phyloP scores from a whole-genome alignment of 2,329 filamentous ascomycete species.

The Cercospora brassicicola region DNA sequence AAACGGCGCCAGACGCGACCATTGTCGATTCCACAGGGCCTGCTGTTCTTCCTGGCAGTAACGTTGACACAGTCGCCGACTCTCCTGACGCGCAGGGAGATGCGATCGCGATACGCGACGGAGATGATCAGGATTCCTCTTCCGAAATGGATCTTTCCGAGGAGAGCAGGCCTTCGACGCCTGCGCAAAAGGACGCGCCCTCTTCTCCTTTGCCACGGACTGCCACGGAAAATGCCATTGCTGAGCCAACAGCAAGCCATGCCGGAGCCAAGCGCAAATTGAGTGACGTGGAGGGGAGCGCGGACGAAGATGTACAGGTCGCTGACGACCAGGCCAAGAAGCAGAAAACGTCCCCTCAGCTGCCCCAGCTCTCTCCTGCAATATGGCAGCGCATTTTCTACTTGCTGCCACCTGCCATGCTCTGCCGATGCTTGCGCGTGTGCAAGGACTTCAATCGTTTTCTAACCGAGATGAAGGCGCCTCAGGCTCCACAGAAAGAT shows the following conservation, averaged over 20 bases:
- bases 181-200: conserved; percentile 12
- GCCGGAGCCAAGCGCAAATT: conserved; percentile 37
- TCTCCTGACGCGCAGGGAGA: not conserved
- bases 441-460: conserved; percentile 34
- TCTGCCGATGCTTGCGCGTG: conserved; percentile 37
- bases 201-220: not conserved
- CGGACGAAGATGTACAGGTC: conserved; percentile 15
- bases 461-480: conserved; percentile 30
- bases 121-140: conserved; percentile 26
- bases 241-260: conserved; percentile 8
- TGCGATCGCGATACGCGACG: not conserved
- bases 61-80: not conserved
- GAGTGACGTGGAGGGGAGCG: conserved; percentile 20
- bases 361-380: conserved; percentile 25
- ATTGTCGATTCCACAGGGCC: not conserved
- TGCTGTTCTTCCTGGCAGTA: not conserved
- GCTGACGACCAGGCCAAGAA: conserved; percentile 27
- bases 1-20: not conserved
- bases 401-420: conserved; percentile 36
- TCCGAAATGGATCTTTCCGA: conserved; percentile 37
- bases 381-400: conserved; percentile 40
- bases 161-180: conserved; percentile 27
- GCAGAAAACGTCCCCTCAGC: conserved; percentile 22
- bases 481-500: conserved; percentile 15
- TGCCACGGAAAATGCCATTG: not conserved